phyloP scores from a whole-genome alignment of 306 rosid genomes.

The Prunus salicina region DNA sequence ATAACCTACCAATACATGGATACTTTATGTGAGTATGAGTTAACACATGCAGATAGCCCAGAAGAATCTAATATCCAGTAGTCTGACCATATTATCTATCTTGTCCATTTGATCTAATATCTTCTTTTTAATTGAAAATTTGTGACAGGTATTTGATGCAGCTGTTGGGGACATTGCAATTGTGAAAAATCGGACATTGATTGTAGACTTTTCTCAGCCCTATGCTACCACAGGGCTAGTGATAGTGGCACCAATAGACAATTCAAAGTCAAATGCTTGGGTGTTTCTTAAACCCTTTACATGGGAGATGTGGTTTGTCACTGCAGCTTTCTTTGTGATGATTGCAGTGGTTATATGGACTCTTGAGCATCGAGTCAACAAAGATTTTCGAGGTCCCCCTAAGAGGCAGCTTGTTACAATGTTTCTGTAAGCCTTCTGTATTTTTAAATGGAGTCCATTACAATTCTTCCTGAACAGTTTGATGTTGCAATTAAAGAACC shows the following conservation, averaged over 20 bases:
- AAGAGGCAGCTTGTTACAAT: slow-evolving; percentile 71
- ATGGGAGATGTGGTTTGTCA: slow-evolving; percentile 79
- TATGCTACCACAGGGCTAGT: slow-evolving; percentile 80
- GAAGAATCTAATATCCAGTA: neutral
- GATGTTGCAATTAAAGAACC: slow-evolving; percentile 9
- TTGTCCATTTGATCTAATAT: neutral
- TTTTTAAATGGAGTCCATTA: slow-evolving; percentile 4
- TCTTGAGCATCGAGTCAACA: slow-evolving; percentile 90
- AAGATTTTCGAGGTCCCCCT: slow-evolving; percentile 94
- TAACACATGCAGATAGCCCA: neutral
- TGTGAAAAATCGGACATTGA: slow-evolving; percentile 75
- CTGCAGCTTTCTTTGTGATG: slow-evolving; percentile 65
- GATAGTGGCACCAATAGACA: slow-evolving; percentile 72
- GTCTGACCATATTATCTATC: neutral
- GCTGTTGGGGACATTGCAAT: slow-evolving; percentile 94
- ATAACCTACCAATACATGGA: slow-evolving; percentile 7
- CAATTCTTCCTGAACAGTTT: slow-evolving; percentile 8
- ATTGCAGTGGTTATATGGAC: slow-evolving; percentile 84
- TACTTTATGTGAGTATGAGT: slow-evolving; percentile 11
- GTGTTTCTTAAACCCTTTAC: slow-evolving; percentile 87
- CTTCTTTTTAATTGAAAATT: slow-evolving; percentile 21
- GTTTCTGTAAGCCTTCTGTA: slow-evolving; percentile 55
- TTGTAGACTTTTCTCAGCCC: slow-evolving; percentile 95
- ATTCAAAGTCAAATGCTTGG: slow-evolving; percentile 72
- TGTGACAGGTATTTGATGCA: slow-evolving; percentile 75